Percentiles rank a stretch among this genome's conserved stretches.
These are phyloP conservation scores for Diaporthe ampelina DNA, from an alignment of 2,329 filamentous ascomycete genomes.

Conservation along the genomic window DNA sequence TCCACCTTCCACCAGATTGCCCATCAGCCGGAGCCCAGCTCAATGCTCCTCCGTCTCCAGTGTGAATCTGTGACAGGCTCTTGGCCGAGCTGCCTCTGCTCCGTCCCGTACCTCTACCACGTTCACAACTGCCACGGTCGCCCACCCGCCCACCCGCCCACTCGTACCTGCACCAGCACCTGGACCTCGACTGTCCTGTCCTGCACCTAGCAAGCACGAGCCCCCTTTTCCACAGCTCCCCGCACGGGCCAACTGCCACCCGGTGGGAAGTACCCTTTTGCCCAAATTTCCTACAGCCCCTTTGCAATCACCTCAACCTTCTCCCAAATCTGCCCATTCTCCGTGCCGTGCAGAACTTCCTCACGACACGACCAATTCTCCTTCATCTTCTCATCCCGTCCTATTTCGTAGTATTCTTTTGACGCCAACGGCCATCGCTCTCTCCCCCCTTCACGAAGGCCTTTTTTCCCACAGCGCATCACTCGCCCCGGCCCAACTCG, in stretches of 20 bases:
- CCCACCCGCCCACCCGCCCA: neutral
- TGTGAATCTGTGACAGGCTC: conserved; percentile 21
- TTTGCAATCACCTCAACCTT: conserved; percentile 36
- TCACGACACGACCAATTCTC: conserved; percentile 38
- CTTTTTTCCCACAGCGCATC: conserved; percentile 18
- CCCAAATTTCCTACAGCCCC: conserved; percentile 33
- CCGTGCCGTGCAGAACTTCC: conserved; percentile 39
- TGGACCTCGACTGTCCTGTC: neutral
- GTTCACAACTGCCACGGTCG: neutral
- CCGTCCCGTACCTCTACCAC: neutral
- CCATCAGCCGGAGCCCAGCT: conserved; percentile 26
- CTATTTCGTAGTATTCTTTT: conserved; percentile 38
- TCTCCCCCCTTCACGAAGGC: conserved; percentile 34
- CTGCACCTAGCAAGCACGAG: conserved; percentile 29
- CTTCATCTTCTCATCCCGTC: conserved; percentile 39
- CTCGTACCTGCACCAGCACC: neutral
- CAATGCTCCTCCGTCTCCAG: neutral
- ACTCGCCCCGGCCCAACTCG: conserved; percentile 32
- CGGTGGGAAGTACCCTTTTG: conserved; percentile 29
- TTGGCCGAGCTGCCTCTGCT: neutral
- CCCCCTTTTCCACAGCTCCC: conserved; percentile 35
- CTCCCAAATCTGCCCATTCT: conserved; percentile 38
- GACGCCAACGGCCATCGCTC: conserved; percentile 34
- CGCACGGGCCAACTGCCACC: conserved; percentile 28
- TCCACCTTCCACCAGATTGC: conserved; percentile 25